Percentiles rank a stretch among this genome's conserved stretches.
phyloP scores from a whole-genome alignment of 2,329 filamentous ascomycete genomes.

The Phialemoniopsis sp. region DNA sequence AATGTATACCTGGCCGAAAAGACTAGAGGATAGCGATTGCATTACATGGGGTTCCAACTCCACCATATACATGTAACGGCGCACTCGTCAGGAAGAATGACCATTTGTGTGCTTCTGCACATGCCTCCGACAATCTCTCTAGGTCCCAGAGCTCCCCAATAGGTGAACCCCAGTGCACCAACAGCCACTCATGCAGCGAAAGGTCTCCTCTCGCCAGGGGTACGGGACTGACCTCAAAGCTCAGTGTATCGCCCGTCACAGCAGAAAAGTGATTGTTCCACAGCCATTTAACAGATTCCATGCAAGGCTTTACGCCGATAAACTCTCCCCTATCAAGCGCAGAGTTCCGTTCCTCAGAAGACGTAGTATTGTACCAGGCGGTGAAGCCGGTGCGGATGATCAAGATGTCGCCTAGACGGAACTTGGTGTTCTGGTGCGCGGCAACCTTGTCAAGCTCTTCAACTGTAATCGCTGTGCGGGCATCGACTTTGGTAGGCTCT shows the following conservation, averaged over 20 bases:
- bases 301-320: conserved; percentile 35
- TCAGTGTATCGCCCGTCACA: conserved; percentile 58
- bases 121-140: conserved; percentile 46
- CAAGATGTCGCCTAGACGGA: conserved; percentile 61
- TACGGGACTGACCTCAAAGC: conserved; percentile 44
- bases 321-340: conserved; percentile 15
- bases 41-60: too few species aligned
- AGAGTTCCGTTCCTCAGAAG: conserved; percentile 25
- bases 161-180: conserved; percentile 47
- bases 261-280: conserved; percentile 67
- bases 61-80: conserved; percentile 45
- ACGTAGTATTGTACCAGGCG: conserved; percentile 48
- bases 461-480: conserved; percentile 44
- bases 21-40: too few species aligned
- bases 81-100: conserved; percentile 59
- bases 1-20: too few species aligned
- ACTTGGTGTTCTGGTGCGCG: conserved; percentile 55
- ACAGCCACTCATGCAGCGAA: conserved; percentile 40
- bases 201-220: conserved; percentile 15
- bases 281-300: conserved; percentile 59
- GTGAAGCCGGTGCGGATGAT: conserved; percentile 62
- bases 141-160: conserved; percentile 55
- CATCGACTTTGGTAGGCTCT: conserved; percentile 44
- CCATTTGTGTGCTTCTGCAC: conserved; percentile 47
- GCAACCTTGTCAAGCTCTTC: conserved; percentile 55